Evolutionary conservation across 2,329 filamentous ascomycete species (phyloP).

Genomic region (Botrytis deweyae): DNA sequence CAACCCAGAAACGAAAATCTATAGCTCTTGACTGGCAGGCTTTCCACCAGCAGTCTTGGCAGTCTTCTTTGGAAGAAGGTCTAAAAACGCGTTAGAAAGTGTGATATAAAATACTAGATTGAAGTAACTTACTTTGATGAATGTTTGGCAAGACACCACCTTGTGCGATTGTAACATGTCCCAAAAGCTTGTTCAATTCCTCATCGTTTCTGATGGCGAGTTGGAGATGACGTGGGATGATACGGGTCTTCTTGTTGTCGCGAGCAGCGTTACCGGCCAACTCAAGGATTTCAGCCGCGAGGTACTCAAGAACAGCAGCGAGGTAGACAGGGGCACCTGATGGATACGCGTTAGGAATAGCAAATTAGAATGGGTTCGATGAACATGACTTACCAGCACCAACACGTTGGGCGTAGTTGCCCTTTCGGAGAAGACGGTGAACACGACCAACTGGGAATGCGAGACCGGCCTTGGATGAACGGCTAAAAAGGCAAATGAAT

Average conservation of each 20-base stretch:
- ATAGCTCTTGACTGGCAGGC: constrained; percentile 92
- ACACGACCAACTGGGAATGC: constrained; percentile 99
- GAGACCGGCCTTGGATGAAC: constrained; percentile 98
- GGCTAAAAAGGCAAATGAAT: constrained; percentile 53
- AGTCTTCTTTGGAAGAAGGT: constrained; percentile 99
- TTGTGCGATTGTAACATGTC: constrained; percentile 95
- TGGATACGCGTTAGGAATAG: constrained; percentile 32
- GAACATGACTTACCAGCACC: constrained; percentile 69
- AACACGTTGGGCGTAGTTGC: constrained; percentile 99
- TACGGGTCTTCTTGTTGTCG: constrained; percentile 99
- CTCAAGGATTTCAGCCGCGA: constrained; percentile 98
- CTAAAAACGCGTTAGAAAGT: constrained; percentile 49
- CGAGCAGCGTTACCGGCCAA: constrained; percentile 97
- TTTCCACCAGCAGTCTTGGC: constrained; percentile 76
- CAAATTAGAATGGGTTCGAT: constrained; percentile 17
- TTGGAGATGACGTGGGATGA: constrained; percentile 98
- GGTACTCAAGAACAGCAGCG: constrained; percentile 95
- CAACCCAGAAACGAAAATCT: constrained; percentile 57
- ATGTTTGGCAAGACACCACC: constrained; percentile 97
- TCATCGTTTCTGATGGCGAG: constrained; percentile 99
- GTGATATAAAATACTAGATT: neutral
- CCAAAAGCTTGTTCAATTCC: constrained; percentile 98
- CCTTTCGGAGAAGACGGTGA: constrained; percentile 97
- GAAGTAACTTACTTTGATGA: constrained; percentile 76
- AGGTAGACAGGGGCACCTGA: constrained; percentile 88